A percentile compares a stretch with the other conserved stretches of the same genome.
phyloP scores from a whole-genome alignment of 257 asterid species.

The Hygrophila difformis region DNA sequence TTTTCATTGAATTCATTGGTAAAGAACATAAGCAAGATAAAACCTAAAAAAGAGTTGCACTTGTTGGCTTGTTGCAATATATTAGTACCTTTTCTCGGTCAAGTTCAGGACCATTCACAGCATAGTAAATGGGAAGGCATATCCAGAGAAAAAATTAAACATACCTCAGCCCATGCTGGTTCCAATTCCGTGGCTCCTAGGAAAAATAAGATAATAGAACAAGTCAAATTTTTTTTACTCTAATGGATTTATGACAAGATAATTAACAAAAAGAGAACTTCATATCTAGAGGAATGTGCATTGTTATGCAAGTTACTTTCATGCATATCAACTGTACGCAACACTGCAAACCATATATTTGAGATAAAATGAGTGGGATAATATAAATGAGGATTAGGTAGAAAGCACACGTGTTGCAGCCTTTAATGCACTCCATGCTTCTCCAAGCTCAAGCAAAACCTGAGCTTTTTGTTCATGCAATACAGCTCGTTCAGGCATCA shows the following conservation, averaged over 20 bases:
- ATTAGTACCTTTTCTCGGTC: conserved; percentile 12
- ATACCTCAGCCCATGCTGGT: conserved; percentile 87
- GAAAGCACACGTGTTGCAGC: conserved; percentile 72
- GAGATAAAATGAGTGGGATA: no score
- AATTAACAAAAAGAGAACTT: not conserved
- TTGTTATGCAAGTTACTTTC: not conserved
- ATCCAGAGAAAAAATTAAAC: conserved; percentile 16
- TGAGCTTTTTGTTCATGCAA: conserved; percentile 93
- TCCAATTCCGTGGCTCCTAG: conserved; percentile 88
- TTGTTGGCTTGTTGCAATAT: not conserved
- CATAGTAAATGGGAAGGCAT: conserved; percentile 17
- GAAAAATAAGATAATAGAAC: conserved; percentile 17
- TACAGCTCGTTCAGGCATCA: conserved; percentile 63
- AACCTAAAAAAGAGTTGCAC: no score
- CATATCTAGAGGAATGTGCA: not conserved
- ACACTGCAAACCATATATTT: no score
- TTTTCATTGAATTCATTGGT: no score
- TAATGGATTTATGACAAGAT: not conserved
- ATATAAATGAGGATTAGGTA: conserved; percentile 4
- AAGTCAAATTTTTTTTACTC: conserved; percentile 10
- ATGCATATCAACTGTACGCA: no score
- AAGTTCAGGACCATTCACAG: conserved; percentile 20
- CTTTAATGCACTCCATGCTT: conserved; percentile 70
- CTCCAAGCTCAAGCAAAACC: conserved; percentile 83
- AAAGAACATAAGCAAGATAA: no score